Evolutionary conservation across 2,329 filamentous ascomycete genomes (phyloP), one percentile per base, ranked within the genome.

Genomic region (Lasiodiplodia sp.): DNA sequence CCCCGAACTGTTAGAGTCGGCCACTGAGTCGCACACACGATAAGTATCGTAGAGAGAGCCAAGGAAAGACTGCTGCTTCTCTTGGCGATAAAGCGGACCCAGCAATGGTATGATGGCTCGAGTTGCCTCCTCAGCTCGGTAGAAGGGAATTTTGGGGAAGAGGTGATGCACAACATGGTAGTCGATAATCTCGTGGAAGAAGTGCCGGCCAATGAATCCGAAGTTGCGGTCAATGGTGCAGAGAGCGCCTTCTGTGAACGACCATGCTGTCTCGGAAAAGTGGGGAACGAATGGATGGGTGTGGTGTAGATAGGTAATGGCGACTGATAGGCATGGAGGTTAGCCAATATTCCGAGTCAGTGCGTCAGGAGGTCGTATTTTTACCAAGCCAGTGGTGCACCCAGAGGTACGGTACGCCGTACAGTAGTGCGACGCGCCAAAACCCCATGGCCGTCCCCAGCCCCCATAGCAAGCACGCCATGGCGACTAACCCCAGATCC

Each of bases 291-390:
- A 75, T 2, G 77, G 81, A 75, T 91, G 87, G 67, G 88, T 91
- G 83, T 92, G 90, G 79, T 92, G 90, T n/a, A 92, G 88, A 79
- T 91, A 92, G 57, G 90, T 92, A 76, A 92, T 92, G 71, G 89
- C 89, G 23, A 92, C 28, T 28, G 4, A 28, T 28, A 5, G 4
- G 6, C 28, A 4, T 28, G 4, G 28, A 28, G 28, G 28, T 28
- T 28, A 28, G 28, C 28, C 5, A 1, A 6, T 28, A 1, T 28
- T 28, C 28, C 6, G 28, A 28, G 28, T 28, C 28, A 28, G 1
- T 4, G 28, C 6, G 28, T 28, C 28, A 6, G 28, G 28, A 5
- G 28, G 5, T 7, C 1, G 5, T 6, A 23, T 6, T 28, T 28
- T 28, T 28, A 28, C 28, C 89, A 64, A 92, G 84, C 89, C 88